Evolutionary conservation across 1,284 basidiomycete species (phyloP).

Genomic region (Tylopilus sp.): DNA sequence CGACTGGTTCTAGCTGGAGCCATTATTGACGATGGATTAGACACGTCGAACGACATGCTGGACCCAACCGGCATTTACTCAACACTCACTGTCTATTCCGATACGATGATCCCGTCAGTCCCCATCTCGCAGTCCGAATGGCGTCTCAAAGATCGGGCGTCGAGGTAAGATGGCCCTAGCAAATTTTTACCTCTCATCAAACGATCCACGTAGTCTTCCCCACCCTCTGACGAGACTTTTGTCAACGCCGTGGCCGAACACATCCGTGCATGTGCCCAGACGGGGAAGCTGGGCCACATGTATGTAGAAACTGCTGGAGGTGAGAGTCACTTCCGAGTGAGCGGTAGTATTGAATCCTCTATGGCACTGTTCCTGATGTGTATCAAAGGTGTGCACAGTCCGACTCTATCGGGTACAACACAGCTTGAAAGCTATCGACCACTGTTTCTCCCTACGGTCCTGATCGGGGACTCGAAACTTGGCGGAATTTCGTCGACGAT

Average conservation of each 20-base stretch:
- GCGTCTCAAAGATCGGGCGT: conserved; percentile 43
- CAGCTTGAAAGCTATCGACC: conserved; percentile 85
- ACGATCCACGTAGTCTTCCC: conserved; percentile 18
- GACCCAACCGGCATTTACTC: conserved; percentile 44
- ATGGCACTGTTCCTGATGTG: conserved; percentile 2
- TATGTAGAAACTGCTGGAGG: conserved; percentile 96
- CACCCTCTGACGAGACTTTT: conserved; percentile 67
- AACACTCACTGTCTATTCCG: conserved; percentile 76
- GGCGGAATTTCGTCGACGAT: conserved; percentile 96
- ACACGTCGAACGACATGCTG: conserved; percentile 66
- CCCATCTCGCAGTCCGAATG: conserved; percentile 82
- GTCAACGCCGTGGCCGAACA: conserved; percentile 65
- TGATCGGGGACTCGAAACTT: conserved; percentile 86
- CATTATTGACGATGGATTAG: conserved; percentile 41
- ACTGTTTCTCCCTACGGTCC: conserved; percentile 82
- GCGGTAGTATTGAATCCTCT: neutral
- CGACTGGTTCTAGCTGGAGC: neutral
- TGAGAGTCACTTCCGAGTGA: conserved; percentile 41
- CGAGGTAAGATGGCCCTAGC: conserved; percentile 19
- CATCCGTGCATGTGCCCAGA: conserved; percentile 52
- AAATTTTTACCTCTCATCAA: neutral
- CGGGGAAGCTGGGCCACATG: conserved; percentile 52
- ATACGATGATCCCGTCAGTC: conserved; percentile 88
- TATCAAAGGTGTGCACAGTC: conserved; percentile 84
- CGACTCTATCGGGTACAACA: conserved; percentile 81